These are phyloP conservation scores for Eutrema japonicum DNA, from an alignment of 345 rosid species.

Conservation along the genomic window DNA sequence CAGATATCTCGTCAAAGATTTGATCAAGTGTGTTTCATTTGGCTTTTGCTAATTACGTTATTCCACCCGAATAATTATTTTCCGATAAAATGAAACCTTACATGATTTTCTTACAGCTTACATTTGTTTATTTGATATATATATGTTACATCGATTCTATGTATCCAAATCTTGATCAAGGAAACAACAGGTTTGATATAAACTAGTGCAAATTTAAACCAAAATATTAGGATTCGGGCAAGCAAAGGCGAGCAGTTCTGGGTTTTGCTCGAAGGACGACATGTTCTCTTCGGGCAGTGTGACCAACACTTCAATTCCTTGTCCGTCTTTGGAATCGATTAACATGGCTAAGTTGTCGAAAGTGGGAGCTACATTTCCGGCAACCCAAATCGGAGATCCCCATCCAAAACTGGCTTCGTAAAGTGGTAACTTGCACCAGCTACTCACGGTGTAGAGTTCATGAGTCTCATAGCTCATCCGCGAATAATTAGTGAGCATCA, in stretches of 20 bases:
- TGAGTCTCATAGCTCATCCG: conserved; percentile 33
- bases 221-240: conserved; percentile 42
- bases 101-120: not conserved
- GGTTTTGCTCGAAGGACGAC: conserved; percentile 47
- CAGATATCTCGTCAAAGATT: too few relatives aligned
- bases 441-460: conserved; percentile 40
- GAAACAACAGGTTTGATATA: not conserved
- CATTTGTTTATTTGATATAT: too few relatives aligned
- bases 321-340: conserved; percentile 43
- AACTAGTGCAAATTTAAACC: not conserved
- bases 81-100: not conserved
- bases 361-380: not conserved
- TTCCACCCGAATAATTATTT: not conserved
- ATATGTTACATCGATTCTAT: not conserved
- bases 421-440: conserved; percentile 52
- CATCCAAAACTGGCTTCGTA: conserved; percentile 55
- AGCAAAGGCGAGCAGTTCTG: conserved; percentile 49
- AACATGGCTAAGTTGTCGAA: conserved; percentile 36
- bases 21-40: not conserved
- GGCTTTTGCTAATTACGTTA: not conserved
- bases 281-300: conserved; percentile 51
- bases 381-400: conserved; percentile 58
- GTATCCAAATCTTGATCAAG: not conserved
- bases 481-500: conserved; percentile 13
- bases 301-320: conserved; percentile 59